phyloP scores from a whole-genome alignment of 257 asterid species.

The Solanum pennellii region DNA sequence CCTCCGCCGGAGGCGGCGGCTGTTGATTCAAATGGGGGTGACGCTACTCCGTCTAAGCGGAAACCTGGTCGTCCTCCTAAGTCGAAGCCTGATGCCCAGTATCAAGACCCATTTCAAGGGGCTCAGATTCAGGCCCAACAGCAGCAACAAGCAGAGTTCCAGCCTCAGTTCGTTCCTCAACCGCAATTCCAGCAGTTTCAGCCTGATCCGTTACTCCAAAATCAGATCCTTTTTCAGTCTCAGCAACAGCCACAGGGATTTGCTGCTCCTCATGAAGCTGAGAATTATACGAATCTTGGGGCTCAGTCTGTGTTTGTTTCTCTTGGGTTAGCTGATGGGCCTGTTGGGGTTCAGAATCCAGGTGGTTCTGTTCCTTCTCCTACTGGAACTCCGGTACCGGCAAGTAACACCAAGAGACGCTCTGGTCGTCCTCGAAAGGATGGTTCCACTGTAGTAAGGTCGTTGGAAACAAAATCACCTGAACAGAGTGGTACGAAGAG shows the following conservation, averaged over 20 bases:
- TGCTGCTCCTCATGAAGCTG: background rate
- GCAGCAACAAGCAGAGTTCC: background rate
- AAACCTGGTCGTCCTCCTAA: slow-evolving; percentile 82
- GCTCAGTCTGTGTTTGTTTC: slow-evolving; percentile 22
- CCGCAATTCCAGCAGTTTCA: background rate
- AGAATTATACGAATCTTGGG: slow-evolving; percentile 4
- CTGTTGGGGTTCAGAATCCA: slow-evolving; percentile 12
- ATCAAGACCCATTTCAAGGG: background rate
- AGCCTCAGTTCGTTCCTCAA: background rate
- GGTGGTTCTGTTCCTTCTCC: background rate
- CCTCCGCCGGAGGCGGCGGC: background rate
- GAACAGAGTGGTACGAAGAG: slow-evolving; percentile 1
- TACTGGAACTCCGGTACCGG: background rate
- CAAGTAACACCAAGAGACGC: slow-evolving; percentile 13
- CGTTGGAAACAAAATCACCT: background rate
- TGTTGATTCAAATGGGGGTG: background rate
- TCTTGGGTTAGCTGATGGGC: slow-evolving; percentile 33
- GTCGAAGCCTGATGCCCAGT: slow-evolving; percentile 25
- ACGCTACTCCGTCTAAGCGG: slow-evolving; percentile 20
- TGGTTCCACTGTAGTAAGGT: background rate
- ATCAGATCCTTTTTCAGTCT: background rate
- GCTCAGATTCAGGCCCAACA: background rate
- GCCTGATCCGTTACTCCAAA: background rate
- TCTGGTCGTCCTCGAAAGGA: slow-evolving; percentile 69
- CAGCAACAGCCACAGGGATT: background rate